Evolutionary conservation across 768 basidiomycete genomes (phyloP), one percentile per base, ranked within the genome.

Genomic region (Artomyces pyxidatus): DNA sequence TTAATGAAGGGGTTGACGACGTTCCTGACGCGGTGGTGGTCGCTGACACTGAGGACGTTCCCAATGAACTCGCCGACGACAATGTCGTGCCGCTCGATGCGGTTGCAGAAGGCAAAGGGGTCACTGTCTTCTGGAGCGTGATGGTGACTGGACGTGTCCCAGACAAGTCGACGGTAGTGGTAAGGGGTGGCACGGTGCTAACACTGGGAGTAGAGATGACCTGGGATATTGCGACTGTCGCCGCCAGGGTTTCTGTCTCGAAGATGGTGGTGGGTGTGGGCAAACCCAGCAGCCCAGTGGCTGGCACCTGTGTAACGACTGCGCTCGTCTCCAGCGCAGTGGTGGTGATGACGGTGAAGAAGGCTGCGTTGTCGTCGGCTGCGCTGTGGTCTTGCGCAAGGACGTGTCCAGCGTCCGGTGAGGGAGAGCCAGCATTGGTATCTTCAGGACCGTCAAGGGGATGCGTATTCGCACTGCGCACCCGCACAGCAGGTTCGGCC

Each of bases 401-500:
- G 22, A 4, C 4, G 5, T 21, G n/a, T 21, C 32, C 10, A n/a
- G 32, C 32, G 12, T 45, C 9, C 17, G 6, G 14, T n/a, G 17
- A 37, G 23, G 39, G 8, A n/a, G 27, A 22, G 42, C 43, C 25
- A 41, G 14, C n/a, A 44, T n/a, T n/a, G n/a, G n/a, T n/a, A n/a
- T n/a, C n/a, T n/a, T n/a, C n/a, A n/a, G n/a, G n/a, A n/a, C n/a
- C n/a, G n/a, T n/a, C n/a, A n/a, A n/a, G n/a, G n/a, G n/a, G n/a
- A n/a, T n/a, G n/a, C n/a, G n/a, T n/a, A 8, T 37, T 42, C 42
- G 17, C 21, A 32, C 42, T 42, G 14, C 19, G 30, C 21, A 39
- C 51, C 48, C 41, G 52, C 54, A n/a, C 52, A 50, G 54, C 52
- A 50, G 54, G 52, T 21, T 11, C 17, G 35, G 23, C 22, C 16